Evolutionary conservation across 2,329 filamentous ascomycete species (phyloP), one percentile per base, ranked within the genome.

Genomic region (Stagonosporopsis rhizophila): DNA sequence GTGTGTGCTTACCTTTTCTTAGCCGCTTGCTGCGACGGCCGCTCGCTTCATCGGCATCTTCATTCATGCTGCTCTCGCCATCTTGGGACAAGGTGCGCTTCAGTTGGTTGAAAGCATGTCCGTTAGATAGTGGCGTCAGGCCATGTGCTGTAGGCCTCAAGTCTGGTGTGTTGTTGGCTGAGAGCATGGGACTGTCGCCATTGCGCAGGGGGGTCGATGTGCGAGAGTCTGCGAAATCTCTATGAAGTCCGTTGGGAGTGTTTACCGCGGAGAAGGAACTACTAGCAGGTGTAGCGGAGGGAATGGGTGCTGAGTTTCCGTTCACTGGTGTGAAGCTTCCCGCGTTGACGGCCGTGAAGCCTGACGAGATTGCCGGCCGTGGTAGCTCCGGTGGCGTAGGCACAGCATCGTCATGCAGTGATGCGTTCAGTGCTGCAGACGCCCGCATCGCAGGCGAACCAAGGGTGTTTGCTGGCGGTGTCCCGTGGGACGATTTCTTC

Each of bases 1-100:
- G 52, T 54, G 28, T 58, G 59, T 63, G 61, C 83, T 70, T 82
- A 89, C 88, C 88, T 82, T 96, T 96, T 77, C 95, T 96, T 12
- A 96, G 82, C 39, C 95, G 87, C 79, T 99, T 99, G 77, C 93
- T 97, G 55, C 94, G 88, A 60, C 95, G 86, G 62, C 78, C 80
- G 51, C 76, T 77, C 38, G 73, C 73, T 54, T 80, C 78, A 47
- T 80, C 79, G 3, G 72, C 68, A 37, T 82, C 80, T 34, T 89
- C 91, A 59, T 80, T 83, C 42, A 85, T 85, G 64, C 80, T 81
- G 45, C 92, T 89, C 15, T 81, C 79, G 6, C 70, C 66, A 12
- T 80, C 78, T 51, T 76, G 77, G 25, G 77, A 78, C 11, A 91
- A 81, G 55, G 92, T 90, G 53, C 94, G 87, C 79, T 97, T 97